Evolutionary conservation across 83 land plant genomes (phyloP).

Genomic region (Thuja plicata): DNA sequence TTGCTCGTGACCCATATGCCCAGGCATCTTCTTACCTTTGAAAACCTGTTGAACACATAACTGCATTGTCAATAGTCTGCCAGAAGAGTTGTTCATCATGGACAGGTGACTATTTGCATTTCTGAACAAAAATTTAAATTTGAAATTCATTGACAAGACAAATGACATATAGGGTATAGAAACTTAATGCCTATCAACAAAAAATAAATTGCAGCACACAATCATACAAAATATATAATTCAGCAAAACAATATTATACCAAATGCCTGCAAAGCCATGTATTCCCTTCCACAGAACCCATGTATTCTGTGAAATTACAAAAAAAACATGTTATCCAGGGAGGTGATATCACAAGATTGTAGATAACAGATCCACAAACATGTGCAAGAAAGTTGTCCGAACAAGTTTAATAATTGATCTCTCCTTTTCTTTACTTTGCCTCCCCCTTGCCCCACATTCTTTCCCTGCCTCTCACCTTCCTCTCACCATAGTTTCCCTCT

Average conservation of each 20-base stretch:
- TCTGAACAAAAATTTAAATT: not conserved
- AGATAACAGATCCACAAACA: not conserved
- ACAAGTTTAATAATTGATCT: too few relatives aligned
- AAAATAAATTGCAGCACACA: not conserved
- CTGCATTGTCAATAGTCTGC: not conserved
- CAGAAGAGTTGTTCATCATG: not conserved
- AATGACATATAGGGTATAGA: not conserved
- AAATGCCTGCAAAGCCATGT: not conserved
- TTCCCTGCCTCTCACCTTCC: not conserved
- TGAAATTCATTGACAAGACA: not conserved
- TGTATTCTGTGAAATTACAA: not conserved
- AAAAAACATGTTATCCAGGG: not conserved
- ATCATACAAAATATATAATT: not conserved
- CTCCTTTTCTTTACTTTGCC: too few relatives aligned
- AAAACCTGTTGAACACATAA: conserved; percentile 64
- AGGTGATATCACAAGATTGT: not conserved
- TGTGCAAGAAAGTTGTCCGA: not conserved
- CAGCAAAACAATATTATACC: not conserved
- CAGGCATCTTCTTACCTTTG: conserved; percentile 97
- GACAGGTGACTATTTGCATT: not conserved
- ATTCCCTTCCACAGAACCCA: not conserved
- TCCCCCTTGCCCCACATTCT: too few relatives aligned
- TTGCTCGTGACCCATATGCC: conserved; percentile 89
- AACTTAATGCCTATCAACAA: not conserved
- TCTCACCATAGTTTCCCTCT: not conserved